phyloP scores from a whole-genome alignment of 495 filamentous ascomycete species.

The Xylaria bambusicola region DNA sequence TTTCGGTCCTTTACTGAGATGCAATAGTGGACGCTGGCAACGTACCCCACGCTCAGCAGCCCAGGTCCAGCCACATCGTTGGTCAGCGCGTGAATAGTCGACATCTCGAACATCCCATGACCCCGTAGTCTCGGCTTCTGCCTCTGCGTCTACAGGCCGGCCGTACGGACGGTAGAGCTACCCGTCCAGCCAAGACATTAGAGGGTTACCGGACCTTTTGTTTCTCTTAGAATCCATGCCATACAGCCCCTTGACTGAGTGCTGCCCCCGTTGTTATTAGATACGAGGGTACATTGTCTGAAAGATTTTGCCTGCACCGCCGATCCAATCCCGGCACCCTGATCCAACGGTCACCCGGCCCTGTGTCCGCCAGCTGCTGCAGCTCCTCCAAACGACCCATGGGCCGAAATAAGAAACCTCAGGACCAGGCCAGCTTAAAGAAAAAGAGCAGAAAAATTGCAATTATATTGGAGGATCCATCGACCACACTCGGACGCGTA shows the following conservation, averaged over 20 bases:
- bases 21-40: not conserved
- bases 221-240: conserved; percentile 15
- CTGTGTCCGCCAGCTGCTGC: conserved; percentile 18
- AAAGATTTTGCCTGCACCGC: conserved; percentile 6
- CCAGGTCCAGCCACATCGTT: not conserved
- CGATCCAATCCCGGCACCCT: conserved; percentile 14
- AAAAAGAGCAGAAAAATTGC: conserved; percentile 1
- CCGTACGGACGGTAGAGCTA: conserved; percentile 5
- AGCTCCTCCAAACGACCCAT: conserved; percentile 12
- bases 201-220: conserved; percentile 15
- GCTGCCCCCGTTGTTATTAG: conserved; percentile 11
- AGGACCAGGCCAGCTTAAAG: not conserved
- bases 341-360: conserved; percentile 21
- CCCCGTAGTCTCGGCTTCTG: not conserved
- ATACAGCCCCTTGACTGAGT: conserved; percentile 8
- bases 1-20: not conserved
- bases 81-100: conserved; percentile 4
- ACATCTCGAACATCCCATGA: not conserved
- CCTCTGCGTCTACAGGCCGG: conserved; percentile 11
- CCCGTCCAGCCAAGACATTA: conserved; percentile 15
- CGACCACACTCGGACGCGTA: conserved; percentile 31
- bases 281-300: conserved; percentile 19
- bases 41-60: not conserved
- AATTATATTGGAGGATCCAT: conserved; percentile 21
- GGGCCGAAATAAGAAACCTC: conserved; percentile 3